Evolutionary conservation across 345 rosid species (phyloP), one percentile per base, ranked within the genome.

Genomic region (Zanthoxylum bungeanum): DNA sequence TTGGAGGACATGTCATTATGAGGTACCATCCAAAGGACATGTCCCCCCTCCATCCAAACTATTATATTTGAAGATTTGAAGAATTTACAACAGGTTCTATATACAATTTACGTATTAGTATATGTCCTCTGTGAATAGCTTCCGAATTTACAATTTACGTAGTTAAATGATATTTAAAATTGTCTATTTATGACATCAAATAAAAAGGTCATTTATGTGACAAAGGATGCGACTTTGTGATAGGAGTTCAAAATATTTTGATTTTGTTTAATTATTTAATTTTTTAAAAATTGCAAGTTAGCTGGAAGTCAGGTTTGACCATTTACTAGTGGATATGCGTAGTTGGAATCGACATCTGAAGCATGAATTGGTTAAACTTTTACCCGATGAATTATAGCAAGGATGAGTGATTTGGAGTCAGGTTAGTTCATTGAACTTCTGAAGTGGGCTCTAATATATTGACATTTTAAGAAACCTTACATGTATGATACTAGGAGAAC

Each of bases 391-490:
- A 68, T 78, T 77, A 47, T 80, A 71, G 76, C 78, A 40, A 44
- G 70, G 70, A 64, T 76, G 75, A 73, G 69, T 77, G 83, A 57
- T 68, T 66, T 79, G 72, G 51, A 68, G 67, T 73, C 66, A 77
- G 82, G 81, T 80, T 44, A 57, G 80, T 75, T 63, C 69, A 73
- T 68, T 58, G 68, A 56, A 75, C 53, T 70, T 34, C 73, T 75
- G 46, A 69, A 66, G 65, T 70, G 65, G 79, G 70, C 46, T 71
- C 69, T 36, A 53, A 53, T 47, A 49, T 31, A 49, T 47, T 65
- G 61, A 53, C 61, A 68, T 37, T 36, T 68, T 37, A 50, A 14
- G 71, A 37, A 68, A n/a, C 50, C 19, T 68, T 42, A 16, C 30
- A 25, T 39, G 34, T 68, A 9, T 22, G 11, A 22, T 25, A 37